Conservation (phyloP, 129 eudicot genomes). For the Artemisia annua region DNA sequence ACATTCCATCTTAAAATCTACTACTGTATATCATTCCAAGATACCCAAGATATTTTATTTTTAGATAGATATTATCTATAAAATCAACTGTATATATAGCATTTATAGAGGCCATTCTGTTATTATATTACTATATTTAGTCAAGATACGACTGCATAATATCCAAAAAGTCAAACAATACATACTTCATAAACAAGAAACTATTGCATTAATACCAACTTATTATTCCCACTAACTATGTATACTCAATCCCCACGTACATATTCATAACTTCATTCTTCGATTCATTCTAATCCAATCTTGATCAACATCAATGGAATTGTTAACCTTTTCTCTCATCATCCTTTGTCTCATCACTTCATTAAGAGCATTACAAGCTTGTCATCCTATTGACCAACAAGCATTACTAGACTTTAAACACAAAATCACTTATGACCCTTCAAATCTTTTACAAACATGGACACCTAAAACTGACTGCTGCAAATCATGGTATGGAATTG, state of each 20-base stretch:
- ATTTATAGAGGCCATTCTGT: no score
- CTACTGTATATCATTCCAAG: no score
- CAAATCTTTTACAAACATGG: slow-evolving; percentile 61
- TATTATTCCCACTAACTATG: slow-evolving; percentile 10
- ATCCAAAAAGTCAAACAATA: no score
- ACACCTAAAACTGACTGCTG: slow-evolving; percentile 64
- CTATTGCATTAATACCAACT: not conserved
- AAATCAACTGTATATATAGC: no score
- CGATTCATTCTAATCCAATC: not conserved
- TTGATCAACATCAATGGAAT: slow-evolving; percentile 30
- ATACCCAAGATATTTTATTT: no score
- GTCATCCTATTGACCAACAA: slow-evolving; percentile 58
- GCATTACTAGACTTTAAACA: slow-evolving; percentile 64
- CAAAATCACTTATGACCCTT: slow-evolving; percentile 70
- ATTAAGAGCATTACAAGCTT: slow-evolving; percentile 35
- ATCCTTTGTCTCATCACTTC: slow-evolving; percentile 24
- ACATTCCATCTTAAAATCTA: no score
- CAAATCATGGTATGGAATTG: slow-evolving; percentile 69
- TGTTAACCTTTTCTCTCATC: slow-evolving; percentile 31
- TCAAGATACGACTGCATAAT: no score
- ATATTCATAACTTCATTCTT: slow-evolving; percentile 7
- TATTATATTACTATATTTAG: no score
- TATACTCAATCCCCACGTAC: not conserved
- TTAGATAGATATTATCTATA: no score
- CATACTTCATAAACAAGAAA: not conserved